phyloP scores from a whole-genome alignment of 176 grass and related monocot species.

The Raddia distichophylla region DNA sequence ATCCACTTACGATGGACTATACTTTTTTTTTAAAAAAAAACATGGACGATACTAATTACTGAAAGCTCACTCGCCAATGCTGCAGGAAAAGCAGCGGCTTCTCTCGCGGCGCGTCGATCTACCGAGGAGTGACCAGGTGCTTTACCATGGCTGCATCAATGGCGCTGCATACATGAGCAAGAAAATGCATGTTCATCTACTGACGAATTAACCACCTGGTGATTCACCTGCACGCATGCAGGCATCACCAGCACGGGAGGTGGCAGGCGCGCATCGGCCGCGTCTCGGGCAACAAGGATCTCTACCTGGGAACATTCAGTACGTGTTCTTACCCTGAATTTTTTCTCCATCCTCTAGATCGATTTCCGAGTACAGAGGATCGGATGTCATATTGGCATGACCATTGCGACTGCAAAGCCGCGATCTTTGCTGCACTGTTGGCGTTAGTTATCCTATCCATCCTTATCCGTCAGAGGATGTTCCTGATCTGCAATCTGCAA shows the following conservation, averaged over 20 bases:
- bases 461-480: constrained; percentile 2
- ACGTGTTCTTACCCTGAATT: not conserved
- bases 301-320: constrained; percentile 85
- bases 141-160: not conserved
- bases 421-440: not conserved
- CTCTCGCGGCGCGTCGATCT: constrained; percentile 76
- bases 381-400: too few species aligned
- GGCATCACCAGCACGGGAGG: constrained; percentile 82
- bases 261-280: constrained; percentile 88
- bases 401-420: not conserved
- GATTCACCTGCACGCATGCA: not conserved
- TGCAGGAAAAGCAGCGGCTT: constrained; percentile 80
- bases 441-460: not conserved
- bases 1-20: too few species aligned
- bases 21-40: not conserved
- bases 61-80: not conserved
- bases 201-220: not conserved
- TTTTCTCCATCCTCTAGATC: constrained; percentile 13
- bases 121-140: constrained; percentile 76
- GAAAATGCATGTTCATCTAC: not conserved
- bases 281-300: constrained; percentile 87
- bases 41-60: not conserved
- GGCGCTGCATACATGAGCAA: not conserved
- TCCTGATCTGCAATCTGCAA: constrained; percentile 31
- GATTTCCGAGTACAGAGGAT: not conserved